These are phyloP conservation scores for Mytilinidion resinicola DNA, from an alignment of 495 filamentous ascomycete genomes.

Conservation along the genomic window DNA sequence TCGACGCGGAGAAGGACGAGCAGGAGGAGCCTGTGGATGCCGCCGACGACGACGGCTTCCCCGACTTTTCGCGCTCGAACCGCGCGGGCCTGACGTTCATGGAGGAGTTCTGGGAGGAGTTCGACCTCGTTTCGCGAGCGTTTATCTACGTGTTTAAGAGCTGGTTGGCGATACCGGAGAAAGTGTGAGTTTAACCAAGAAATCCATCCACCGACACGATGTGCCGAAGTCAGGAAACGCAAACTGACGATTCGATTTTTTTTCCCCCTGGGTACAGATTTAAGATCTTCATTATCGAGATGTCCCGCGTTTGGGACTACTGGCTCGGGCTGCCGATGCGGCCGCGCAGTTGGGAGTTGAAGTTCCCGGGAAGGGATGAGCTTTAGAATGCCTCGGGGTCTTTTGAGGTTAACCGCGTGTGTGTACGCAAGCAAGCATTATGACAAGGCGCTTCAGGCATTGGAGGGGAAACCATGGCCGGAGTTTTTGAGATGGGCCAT, in stretches of 20 bases:
- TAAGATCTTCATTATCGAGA: constrained; percentile 55
- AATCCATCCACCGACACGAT: neutral
- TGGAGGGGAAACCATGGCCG: no score
- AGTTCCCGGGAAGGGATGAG: constrained; percentile 54
- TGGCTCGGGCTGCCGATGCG: constrained; percentile 73
- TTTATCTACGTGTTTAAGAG: constrained; percentile 58
- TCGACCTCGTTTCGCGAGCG: constrained; percentile 53
- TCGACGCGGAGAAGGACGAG: neutral
- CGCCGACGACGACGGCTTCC: constrained; percentile 38
- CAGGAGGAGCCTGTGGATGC: constrained; percentile 37
- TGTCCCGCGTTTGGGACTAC: constrained; percentile 59
- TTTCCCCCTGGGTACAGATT: constrained; percentile 46
- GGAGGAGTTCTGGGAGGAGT: constrained; percentile 60
- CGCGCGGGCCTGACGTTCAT: constrained; percentile 39
- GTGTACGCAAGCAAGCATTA: no score
- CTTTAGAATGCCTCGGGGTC: no score
- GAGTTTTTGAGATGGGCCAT: no score
- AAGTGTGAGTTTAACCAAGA: constrained; percentile 54
- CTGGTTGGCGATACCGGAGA: constrained; percentile 63
- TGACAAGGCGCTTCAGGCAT: no score
- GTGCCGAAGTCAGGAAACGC: neutral
- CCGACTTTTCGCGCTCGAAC: constrained; percentile 32
- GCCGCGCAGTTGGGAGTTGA: constrained; percentile 61
- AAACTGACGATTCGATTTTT: constrained; percentile 2
- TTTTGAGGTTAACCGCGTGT: no score